These are phyloP conservation scores for Podospora appendiculata DNA, from an alignment of 495 filamentous ascomycete species.

Conservation along the genomic window DNA sequence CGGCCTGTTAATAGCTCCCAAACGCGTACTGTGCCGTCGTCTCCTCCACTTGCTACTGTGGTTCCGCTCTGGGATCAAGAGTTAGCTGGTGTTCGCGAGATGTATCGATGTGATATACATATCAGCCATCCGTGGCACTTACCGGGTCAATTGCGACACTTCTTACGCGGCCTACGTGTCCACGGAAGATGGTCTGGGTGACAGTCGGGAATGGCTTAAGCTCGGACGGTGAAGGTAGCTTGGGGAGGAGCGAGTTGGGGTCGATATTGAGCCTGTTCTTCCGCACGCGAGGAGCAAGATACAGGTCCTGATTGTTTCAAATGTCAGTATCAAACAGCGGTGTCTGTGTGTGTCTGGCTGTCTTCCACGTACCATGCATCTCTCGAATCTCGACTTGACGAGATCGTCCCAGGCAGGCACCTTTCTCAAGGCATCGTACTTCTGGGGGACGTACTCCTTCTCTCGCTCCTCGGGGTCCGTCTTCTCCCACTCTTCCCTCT, in stretches of 20 bases:
- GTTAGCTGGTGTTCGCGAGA: slow-evolving; percentile 43
- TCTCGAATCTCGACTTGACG: slow-evolving; percentile 91
- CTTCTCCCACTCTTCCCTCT: slow-evolving; percentile 83
- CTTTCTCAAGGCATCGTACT: slow-evolving; percentile 74
- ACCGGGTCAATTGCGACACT: slow-evolving; percentile 55
- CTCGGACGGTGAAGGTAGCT: slow-evolving; percentile 89
- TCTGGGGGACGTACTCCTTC: slow-evolving; percentile 76
- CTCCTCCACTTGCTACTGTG: slow-evolving; percentile 70
- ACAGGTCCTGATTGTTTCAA: slow-evolving; percentile 53
- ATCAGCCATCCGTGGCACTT: background rate
- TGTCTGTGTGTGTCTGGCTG: too few species aligned
- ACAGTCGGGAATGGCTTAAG: slow-evolving; percentile 88
- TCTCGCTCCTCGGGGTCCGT: slow-evolving; percentile 85
- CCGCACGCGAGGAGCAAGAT: slow-evolving; percentile 85
- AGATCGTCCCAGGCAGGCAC: slow-evolving; percentile 90
- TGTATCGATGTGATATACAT: too few species aligned
- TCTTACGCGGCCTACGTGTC: slow-evolving; percentile 84
- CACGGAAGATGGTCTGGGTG: slow-evolving; percentile 73
- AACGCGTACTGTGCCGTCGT: slow-evolving; percentile 85
- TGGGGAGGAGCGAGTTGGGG: slow-evolving; percentile 85
- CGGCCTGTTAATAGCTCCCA: slow-evolving; percentile 87
- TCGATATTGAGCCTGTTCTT: slow-evolving; percentile 96
- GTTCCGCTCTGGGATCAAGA: slow-evolving; percentile 13
- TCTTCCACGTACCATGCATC: slow-evolving; percentile 51
- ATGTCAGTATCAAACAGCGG: background rate